Evolutionary conservation across 208 protist genomes (phyloP).

Genomic region (Tetramitus jugosus): DNA sequence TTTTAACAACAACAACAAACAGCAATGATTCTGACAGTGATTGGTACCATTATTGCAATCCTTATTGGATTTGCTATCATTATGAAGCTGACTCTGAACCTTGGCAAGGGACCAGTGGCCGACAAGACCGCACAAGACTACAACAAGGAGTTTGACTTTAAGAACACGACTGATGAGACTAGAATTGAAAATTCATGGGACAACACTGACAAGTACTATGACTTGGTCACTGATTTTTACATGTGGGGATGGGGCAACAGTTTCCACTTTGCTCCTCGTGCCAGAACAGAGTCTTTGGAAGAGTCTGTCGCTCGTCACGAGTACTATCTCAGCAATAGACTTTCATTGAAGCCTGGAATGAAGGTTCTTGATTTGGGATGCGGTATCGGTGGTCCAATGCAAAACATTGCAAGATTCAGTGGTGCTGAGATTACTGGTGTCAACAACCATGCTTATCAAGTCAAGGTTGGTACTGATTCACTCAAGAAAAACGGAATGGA

Average conservation of each 20-base stretch:
- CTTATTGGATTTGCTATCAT: too few species aligned
- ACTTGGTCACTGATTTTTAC: conserved; percentile 93
- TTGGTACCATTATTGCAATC: too few species aligned
- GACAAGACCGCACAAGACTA: too few species aligned
- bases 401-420: conserved; percentile 85
- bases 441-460: conserved; percentile 96
- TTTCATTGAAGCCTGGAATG: conserved; percentile 67
- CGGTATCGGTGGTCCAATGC: conserved; percentile 85
- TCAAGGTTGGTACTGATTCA: conserved; percentile 64
- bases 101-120: too few species aligned
- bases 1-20: too few species aligned
- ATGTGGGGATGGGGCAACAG: conserved; percentile 90
- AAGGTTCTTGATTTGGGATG: conserved; percentile 54
- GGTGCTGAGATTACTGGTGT: conserved; percentile 82
- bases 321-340: conserved; percentile 74
- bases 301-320: conserved; percentile 85
- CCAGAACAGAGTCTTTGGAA: conserved; percentile 69
- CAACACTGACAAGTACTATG: conserved; percentile 87
- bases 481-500: conserved; percentile 56
- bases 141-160: too few species aligned
- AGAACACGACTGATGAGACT: not conserved
- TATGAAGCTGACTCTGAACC: too few species aligned
- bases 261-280: conserved; percentile 82
- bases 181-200: not conserved
- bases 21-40: too few species aligned